Evolutionary conservation across 1,139 yeast species (phyloP), one percentile per base, ranked within the genome.

Genomic region (Hyphopichia pseudoburtonii): DNA sequence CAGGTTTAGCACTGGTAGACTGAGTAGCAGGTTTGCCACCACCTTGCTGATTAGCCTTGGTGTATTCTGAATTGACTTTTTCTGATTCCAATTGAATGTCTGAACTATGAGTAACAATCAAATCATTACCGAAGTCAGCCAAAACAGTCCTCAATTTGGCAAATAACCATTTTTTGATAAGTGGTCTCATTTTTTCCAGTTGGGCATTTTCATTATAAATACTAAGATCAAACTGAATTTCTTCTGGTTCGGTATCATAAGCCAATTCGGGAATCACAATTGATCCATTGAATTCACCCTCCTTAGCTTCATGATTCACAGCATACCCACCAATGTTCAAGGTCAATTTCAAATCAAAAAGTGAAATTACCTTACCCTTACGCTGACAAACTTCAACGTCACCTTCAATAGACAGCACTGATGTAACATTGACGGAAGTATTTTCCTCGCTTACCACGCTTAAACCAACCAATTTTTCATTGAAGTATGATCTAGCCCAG

Each of bases 331-430:
- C 61, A 51, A 81, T 79, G n/a, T 69, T 71, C 43, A 90, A 59
- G 1, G 76, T 80, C 39, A 90, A 50, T 45, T 81, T 76, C 57
- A 94, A 67, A 56, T 92, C 98, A 60, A 87, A 92, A 43, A 92
- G 68, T 3, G 96, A 86, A 51, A 92, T 90, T 29, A 92, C 95
- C 59, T 92, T 90, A 15, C 99, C 98, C 64, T 94, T 92, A 51
- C 98, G 81, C 66, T 92, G 98, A 45, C 88, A 85, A 24, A 92
- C 97, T 56, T 89, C 97, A 43, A 89, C 95, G 51, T 92, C 99
- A 35, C 99, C 99, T 50, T 86, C 95, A 24, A 90, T 76, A 6
- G 86, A 74, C 15, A 87, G 79, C 11, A 89, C 73, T 12, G 71
- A 59, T 22, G 70, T 59, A 33, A 90, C 70, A 30, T 59, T 56